Evolutionary conservation across 2,329 filamentous ascomycete species (phyloP), one percentile per base, ranked within the genome.

Genomic region (Polytolypa hystricis): DNA sequence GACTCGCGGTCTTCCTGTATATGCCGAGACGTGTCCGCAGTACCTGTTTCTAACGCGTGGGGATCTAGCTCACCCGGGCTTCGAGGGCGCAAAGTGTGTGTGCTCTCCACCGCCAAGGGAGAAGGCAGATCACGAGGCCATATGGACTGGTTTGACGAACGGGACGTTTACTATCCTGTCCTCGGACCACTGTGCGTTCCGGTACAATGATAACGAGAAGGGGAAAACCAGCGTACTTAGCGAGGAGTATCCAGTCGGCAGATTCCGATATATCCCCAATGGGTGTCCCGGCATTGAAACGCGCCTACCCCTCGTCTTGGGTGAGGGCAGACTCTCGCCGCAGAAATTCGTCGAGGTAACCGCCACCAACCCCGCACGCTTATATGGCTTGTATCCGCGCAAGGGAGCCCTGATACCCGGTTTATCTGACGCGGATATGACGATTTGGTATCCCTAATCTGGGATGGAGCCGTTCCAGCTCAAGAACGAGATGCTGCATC

Each of bases 281-380:
- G 73, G 73, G 4, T 57, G 69, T 30, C 70, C 73, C 0, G 73
- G 73, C 0, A 61, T 77, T 17, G 73, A 77, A 54, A 77, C 73
- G 2, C 54, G 71, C 2, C 53, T 77, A 14, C 55, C 70, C 0
- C 53, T 75, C 3, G 58, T 62, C 0, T 55, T 30, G 11, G 12
- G 38, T 32, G 37, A 28, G 15, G 16, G 39, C 32, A 54, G 34
- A 28, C 49, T 50, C 21, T 54, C 54, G 15, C 49, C 50, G 40
- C 47, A 57, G 15, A 2, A 64, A 41, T 72, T 75, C 39, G 72
- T 76, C 9, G 66, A 72, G 43, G 58, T 75, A 6, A 73, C 69
- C 0, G 59, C 60, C 12, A 69, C 70, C 1, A 74, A 74, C 42
- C 63, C 71, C 1, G 71, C 73, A 1, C 74, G 73, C 53, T 56